A percentile compares a stretch with the other conserved stretches of the same genome.
Evolutionary conservation across 768 basidiomycete genomes (phyloP).

Genomic region (Leucosporidium creatinivorum): DNA sequence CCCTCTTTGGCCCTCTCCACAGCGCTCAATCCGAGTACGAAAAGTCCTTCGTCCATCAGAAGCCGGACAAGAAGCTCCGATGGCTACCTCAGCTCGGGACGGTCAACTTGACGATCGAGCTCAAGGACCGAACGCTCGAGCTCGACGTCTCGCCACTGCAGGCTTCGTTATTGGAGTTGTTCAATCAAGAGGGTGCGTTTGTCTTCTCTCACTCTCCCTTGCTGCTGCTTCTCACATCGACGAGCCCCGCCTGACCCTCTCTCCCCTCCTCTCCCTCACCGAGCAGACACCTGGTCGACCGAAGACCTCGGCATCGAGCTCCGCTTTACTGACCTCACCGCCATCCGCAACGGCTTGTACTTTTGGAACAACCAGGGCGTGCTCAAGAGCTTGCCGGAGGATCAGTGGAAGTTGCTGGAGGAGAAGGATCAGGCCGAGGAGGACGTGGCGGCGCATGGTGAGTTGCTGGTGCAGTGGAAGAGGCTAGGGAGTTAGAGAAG

Average conservation of each 20-base stretch:
- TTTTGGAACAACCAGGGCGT: slow-evolving; percentile 82
- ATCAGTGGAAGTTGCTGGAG: slow-evolving; percentile 61
- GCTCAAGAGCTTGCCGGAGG: slow-evolving; percentile 52
- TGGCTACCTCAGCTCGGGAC: slow-evolving; percentile 88
- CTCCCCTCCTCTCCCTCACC: too few relatives aligned
- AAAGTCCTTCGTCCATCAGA: slow-evolving; percentile 68
- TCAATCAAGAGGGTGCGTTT: slow-evolving; percentile 58
- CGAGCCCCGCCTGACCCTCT: not conserved
- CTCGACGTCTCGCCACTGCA: slow-evolving; percentile 78
- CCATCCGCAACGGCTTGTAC: slow-evolving; percentile 63
- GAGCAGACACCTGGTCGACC: slow-evolving; percentile 53
- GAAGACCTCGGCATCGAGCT: slow-evolving; percentile 61
- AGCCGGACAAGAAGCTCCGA: slow-evolving; percentile 82
- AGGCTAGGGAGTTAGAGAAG: not conserved
- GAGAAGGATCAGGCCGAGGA: slow-evolving; percentile 46
- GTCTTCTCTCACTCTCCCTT: not conserved
- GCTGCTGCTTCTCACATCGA: not conserved
- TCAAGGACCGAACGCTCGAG: slow-evolving; percentile 69
- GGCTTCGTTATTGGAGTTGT: slow-evolving; percentile 81
- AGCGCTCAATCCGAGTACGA: slow-evolving; percentile 51
- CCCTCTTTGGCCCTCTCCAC: not conserved
- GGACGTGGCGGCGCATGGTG: slow-evolving; percentile 35
- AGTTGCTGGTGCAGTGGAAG: slow-evolving; percentile 10
- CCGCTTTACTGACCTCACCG: slow-evolving; percentile 57
- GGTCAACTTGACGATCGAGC: slow-evolving; percentile 67